phyloP scores from a whole-genome alignment of 2,329 filamentous ascomycete species.

The Aspergillus ochraceoroseus region DNA sequence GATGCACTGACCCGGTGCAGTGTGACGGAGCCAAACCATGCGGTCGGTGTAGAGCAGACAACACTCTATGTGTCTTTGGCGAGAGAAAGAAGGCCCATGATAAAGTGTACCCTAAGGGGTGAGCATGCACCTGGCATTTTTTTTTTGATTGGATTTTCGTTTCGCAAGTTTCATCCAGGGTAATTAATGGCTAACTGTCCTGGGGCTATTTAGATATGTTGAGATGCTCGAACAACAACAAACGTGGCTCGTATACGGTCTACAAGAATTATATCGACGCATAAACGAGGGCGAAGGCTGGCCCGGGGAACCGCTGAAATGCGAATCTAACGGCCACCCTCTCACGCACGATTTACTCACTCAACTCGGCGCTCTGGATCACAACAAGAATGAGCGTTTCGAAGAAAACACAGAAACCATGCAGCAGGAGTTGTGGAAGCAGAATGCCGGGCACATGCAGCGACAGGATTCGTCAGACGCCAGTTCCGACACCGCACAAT shows the following conservation, averaged over 20 bases:
- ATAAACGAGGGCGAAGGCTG: conserved; percentile 51
- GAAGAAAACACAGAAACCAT: conserved; percentile 55
- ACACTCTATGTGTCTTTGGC: conserved; percentile 61
- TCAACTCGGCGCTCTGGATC: conserved; percentile 54
- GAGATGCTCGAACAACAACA: conserved; percentile 66
- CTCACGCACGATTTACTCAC: conserved; percentile 61
- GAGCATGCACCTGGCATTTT: conserved; percentile 28
- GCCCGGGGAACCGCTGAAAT: conserved; percentile 52
- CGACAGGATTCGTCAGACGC: conserved; percentile 54
- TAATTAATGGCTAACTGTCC: conserved; percentile 5
- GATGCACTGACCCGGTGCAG: conserved; percentile 32
- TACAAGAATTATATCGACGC: conserved; percentile 57
- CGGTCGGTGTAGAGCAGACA: conserved; percentile 58
- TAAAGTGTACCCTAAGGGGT: conserved; percentile 66
- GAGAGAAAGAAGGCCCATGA: conserved; percentile 63
- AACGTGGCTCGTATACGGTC: conserved; percentile 55
- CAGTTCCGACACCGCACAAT: conserved; percentile 54
- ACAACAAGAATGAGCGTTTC: conserved; percentile 51
- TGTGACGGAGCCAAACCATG: conserved; percentile 61
- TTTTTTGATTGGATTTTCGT: too few species aligned
- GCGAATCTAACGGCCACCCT: conserved; percentile 51
- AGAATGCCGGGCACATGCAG: conserved; percentile 50
- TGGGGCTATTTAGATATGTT: conserved; percentile 48
- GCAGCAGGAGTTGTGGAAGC: conserved; percentile 52
- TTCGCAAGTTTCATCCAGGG: not conserved